These are phyloP conservation scores for Xanthoconium purpureum DNA, from an alignment of 768 basidiomycete genomes.

Conservation along the genomic window DNA sequence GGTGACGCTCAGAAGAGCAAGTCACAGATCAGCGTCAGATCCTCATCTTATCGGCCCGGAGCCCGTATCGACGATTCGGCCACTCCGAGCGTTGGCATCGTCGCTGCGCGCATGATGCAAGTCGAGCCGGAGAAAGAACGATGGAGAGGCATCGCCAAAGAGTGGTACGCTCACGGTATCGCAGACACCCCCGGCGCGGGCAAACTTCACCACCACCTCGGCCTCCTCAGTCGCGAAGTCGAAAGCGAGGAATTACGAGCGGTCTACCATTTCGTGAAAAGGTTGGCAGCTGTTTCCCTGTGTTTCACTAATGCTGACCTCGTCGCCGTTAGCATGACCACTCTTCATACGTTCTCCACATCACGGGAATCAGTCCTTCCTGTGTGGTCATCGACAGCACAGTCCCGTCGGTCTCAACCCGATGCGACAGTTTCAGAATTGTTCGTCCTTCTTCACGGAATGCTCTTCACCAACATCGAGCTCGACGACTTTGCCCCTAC, in stretches of 20 bases:
- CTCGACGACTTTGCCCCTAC: slow-evolving; percentile 87
- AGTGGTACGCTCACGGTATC: slow-evolving; percentile 90
- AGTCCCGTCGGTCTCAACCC: slow-evolving; percentile 64
- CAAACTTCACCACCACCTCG: slow-evolving; percentile 91
- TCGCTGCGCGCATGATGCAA: slow-evolving; percentile 76
- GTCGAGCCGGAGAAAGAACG: slow-evolving; percentile 89
- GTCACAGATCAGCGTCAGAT: slow-evolving; percentile 22
- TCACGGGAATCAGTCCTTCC: slow-evolving; percentile 88
- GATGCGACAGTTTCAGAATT: slow-evolving; percentile 74
- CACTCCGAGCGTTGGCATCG: slow-evolving; percentile 78
- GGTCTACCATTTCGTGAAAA: slow-evolving; percentile 93
- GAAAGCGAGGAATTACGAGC: slow-evolving; percentile 79
- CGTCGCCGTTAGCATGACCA: slow-evolving; percentile 66
- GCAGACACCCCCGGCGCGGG: slow-evolving; percentile 91
- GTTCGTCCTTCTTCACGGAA: slow-evolving; percentile 91
- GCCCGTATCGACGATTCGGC: slow-evolving; percentile 63
- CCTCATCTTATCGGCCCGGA: slow-evolving; percentile 46
- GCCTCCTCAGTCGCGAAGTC: slow-evolving; percentile 79
- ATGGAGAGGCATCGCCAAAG: slow-evolving; percentile 85
- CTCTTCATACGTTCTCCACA: slow-evolving; percentile 80
- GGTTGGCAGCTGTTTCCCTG: slow-evolving; percentile 46
- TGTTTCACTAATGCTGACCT: slow-evolving; percentile 2
- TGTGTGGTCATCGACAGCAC: slow-evolving; percentile 74
- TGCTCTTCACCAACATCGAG: slow-evolving; percentile 94
- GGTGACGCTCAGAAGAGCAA: slow-evolving; percentile 36